phyloP scores from a whole-genome alignment of 768 basidiomycete genomes.

The Lentinula edodes region DNA sequence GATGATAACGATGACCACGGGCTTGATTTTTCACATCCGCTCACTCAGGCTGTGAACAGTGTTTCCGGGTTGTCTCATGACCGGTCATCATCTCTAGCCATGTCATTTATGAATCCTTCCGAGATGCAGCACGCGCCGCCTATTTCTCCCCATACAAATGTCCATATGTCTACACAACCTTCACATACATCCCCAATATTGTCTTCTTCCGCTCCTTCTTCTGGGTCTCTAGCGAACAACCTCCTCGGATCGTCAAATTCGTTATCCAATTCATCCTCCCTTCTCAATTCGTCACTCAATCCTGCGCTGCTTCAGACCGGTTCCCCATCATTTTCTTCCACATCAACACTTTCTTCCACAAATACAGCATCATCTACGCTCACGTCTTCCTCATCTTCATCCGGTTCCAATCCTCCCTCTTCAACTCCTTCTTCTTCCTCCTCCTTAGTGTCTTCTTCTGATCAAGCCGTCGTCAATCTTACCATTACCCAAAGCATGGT shows the following conservation, averaged over 20 bases:
- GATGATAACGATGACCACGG: conserved; percentile 39
- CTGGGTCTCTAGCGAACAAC: background rate
- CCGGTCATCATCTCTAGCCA: conserved; percentile 14
- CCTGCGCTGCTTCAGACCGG: conserved; percentile 1
- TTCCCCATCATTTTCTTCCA: conserved; percentile 8
- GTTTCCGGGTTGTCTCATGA: conserved; percentile 26
- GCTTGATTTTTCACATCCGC: conserved; percentile 36
- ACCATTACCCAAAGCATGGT: conserved; percentile 54
- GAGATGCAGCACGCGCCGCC: background rate
- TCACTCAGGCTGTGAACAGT: conserved; percentile 20
- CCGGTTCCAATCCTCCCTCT: background rate
- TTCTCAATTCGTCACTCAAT: background rate
- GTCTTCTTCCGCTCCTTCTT: conserved; percentile 8
- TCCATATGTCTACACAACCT: conserved; percentile 1
- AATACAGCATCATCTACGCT: conserved; percentile 14
- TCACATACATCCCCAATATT: background rate
- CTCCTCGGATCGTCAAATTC: background rate
- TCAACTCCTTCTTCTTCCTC: background rate
- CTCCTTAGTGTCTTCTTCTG: conserved; percentile 17
- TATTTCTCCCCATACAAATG: conserved; percentile 3
- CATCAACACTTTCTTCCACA: conserved; percentile 12
- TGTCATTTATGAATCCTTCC: conserved; percentile 2
- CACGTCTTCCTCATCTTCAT: conserved; percentile 12
- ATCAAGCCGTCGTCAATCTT: conserved; percentile 42
- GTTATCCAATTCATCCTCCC: background rate